These are phyloP conservation scores for Saccharomycopsis phalli DNA, from an alignment of 1,139 yeast genomes.

Conservation along the genomic window DNA sequence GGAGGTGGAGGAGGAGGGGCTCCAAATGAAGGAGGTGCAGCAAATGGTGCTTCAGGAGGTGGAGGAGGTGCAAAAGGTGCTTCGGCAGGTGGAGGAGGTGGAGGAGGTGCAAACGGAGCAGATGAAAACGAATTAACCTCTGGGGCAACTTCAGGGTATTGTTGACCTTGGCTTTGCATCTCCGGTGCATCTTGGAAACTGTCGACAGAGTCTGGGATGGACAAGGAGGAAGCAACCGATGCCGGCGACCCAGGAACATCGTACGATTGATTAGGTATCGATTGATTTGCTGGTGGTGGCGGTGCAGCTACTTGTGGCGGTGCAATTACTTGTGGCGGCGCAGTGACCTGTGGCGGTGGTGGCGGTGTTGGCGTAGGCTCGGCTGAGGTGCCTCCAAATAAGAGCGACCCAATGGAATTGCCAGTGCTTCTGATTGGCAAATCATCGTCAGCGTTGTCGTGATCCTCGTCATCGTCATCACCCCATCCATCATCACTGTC, in stretches of 20 bases:
- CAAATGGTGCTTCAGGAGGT: conserved; percentile 21
- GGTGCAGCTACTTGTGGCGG: conserved; percentile 22
- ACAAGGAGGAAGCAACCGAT: conserved; percentile 27
- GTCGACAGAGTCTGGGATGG: conserved; percentile 30
- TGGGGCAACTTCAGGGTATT: conserved; percentile 23
- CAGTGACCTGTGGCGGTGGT: conserved; percentile 24
- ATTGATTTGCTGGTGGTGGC: conserved; percentile 23
- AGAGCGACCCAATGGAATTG: conserved; percentile 34
- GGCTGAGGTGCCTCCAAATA: conserved; percentile 37
- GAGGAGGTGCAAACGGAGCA: conserved; percentile 23
- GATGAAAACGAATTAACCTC: conserved; percentile 24
- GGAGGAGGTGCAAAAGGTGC: conserved; percentile 29
- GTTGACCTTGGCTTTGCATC: no score
- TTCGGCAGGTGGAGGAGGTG: conserved; percentile 17
- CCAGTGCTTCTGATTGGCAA: conserved; percentile 18
- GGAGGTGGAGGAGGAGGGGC: conserved; percentile 22
- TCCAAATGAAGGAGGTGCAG: conserved; percentile 26
- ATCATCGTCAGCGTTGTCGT: conserved; percentile 25
- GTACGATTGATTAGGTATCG: conserved; percentile 23
- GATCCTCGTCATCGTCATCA: conserved; percentile 35
- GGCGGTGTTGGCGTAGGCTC: conserved; percentile 22
- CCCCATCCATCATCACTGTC: conserved; percentile 21
- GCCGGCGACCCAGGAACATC: conserved; percentile 26
- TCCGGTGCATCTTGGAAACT: conserved; percentile 26
- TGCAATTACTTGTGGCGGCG: conserved; percentile 18